Evolutionary conservation across 352 stramenopile species (phyloP).

Genomic region (Lagenidium sp.): DNA sequence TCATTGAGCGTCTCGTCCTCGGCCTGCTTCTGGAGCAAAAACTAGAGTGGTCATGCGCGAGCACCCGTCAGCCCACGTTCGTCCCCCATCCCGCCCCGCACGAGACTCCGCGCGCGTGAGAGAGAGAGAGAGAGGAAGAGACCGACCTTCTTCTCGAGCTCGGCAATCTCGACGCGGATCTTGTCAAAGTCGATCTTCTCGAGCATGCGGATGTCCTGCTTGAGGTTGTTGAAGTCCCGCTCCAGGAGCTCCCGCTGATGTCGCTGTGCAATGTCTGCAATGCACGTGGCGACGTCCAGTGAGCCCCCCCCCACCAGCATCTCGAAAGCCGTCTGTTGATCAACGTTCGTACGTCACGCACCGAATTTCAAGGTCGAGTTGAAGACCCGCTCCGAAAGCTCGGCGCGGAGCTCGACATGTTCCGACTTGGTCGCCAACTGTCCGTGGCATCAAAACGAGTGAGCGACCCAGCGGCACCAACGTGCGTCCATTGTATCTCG

Average conservation of each 20-base stretch:
- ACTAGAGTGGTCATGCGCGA: slow-evolving; percentile 14
- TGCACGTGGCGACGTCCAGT: not conserved
- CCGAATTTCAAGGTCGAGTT: slow-evolving; percentile 88
- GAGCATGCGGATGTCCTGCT: slow-evolving; percentile 86
- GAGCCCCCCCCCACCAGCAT: too few species aligned
- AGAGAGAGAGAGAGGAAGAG: too few species aligned
- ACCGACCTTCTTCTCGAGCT: slow-evolving; percentile 76
- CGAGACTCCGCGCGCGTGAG: too few species aligned
- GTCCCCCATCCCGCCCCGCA: not conserved
- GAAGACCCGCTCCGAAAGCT: slow-evolving; percentile 83
- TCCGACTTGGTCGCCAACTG: slow-evolving; percentile 83
- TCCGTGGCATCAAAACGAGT: too few species aligned
- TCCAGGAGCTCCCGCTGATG: slow-evolving; percentile 84
- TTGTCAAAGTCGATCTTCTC: slow-evolving; percentile 89
- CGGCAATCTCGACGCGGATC: slow-evolving; percentile 79
- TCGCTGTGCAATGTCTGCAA: slow-evolving; percentile 77
- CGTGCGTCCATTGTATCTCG: too few species aligned
- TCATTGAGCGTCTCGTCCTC: slow-evolving; percentile 85
- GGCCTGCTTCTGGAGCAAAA: slow-evolving; percentile 83
- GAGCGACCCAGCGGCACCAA: too few species aligned
- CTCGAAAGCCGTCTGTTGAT: not conserved
- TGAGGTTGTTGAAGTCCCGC: slow-evolving; percentile 85
- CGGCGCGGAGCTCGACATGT: slow-evolving; percentile 77
- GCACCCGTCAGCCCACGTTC: not conserved
- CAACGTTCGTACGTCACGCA: slow-evolving; percentile 9